Evolutionary conservation across 331 rosid species (phyloP), one percentile per base, ranked within the genome.

Genomic region (Acacia concinna): DNA sequence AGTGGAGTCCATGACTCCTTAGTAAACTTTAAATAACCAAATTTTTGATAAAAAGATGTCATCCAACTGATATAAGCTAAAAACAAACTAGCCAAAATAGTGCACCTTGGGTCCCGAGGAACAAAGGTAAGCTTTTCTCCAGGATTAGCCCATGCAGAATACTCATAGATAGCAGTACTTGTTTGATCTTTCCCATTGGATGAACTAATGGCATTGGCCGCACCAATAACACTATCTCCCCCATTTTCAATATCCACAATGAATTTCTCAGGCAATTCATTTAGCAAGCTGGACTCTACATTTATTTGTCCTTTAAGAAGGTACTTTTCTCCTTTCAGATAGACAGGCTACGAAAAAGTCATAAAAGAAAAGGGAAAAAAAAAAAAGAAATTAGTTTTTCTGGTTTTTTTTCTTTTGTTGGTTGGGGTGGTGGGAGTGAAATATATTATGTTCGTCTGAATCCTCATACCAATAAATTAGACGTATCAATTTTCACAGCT

Each of bases 311-410:
- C 98, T 81, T 86, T 91, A 15, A 96, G 91, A 76, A 93, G 94
- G 86, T 88, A 90, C 71, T 93, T 93, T 71, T 91, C 94, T 84
- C 97, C 98, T 84, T 80, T 93, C 64, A 96, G 90, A 89, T 87
- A 74, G 84, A 96, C 54, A 70, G 97, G 93, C 98, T 93, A 84
- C 80, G 65, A 79, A 75, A 81, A 67, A 27, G 51, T 69, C 62
- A 66, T 57, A 31, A 62, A 78, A 70, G 34, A 54, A 40, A 44
- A 51, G 38, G 68, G 15, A 35, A 80, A 66, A 52, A 74, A 25
- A 69, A 59, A 23, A 60, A 60, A 1, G 3, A 2, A 28, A 11
- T 5, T 0, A 23, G 0, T 6, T 8, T 9, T 1, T n/a, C n/a
- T n/a, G n/a, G n/a, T n/a, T 6, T n/a, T 7, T 2, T 8, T 7